Evolutionary conservation across 169 alveolate genomes (phyloP).

Genomic region (Eimeria praecox): DNA sequence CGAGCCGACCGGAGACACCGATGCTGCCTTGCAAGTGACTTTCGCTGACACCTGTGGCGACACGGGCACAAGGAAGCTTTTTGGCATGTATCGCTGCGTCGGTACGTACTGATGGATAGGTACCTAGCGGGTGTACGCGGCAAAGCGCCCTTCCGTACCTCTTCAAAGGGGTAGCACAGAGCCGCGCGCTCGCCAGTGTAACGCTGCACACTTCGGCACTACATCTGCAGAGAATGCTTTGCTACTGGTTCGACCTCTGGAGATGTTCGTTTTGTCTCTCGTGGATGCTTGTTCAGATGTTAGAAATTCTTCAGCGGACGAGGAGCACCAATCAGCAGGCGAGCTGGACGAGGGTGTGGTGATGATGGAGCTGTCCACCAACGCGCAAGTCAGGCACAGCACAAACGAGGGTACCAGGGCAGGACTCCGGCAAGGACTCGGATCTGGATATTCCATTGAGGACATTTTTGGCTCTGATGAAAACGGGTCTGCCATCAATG

Average conservation of each 20-base stretch:
- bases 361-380: constrained; percentile 48
- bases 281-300: neutral
- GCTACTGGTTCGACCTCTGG: neutral
- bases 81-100: constrained; percentile 43
- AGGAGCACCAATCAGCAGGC: neutral
- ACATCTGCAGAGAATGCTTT: neutral
- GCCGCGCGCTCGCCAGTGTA: neutral
- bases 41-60: constrained; percentile 47
- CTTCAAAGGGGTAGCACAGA: neutral
- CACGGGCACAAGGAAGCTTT: constrained; percentile 13
- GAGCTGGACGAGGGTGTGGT: neutral
- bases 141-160: neutral
- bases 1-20: neutral
- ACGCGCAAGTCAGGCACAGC: neutral
- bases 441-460: too few species aligned
- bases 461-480: too few species aligned
- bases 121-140: neutral
- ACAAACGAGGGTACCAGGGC: neutral
- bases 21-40: neutral
- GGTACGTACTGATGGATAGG: neutral
- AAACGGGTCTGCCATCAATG: too few species aligned
- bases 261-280: neutral
- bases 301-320: neutral
- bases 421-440: neutral
- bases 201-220: neutral